A percentile compares a stretch with the other conserved stretches of the same genome.
Conservation (phyloP, 2,329 filamentous ascomycete genomes). For the Ceratocystis harringtonii region DNA sequence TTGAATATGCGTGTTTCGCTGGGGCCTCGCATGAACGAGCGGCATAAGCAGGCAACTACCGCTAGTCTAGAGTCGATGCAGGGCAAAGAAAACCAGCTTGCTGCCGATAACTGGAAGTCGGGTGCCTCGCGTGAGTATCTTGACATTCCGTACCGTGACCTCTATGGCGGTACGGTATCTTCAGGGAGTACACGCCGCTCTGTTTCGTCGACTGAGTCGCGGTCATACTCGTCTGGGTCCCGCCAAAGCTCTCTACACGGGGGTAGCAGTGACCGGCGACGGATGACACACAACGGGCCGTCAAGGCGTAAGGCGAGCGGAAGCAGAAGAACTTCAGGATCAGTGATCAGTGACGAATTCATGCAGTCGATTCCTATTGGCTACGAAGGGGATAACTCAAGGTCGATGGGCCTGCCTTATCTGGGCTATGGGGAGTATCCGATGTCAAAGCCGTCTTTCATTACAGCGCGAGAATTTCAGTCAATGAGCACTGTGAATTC, state of each 20-base stretch:
- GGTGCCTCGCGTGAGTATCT: constrained; percentile 10
- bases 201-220: not conserved
- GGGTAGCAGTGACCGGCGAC: not conserved
- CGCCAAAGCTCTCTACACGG: constrained; percentile 6
- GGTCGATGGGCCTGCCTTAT: constrained; percentile 1
- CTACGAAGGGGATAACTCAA: constrained; percentile 8
- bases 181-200: constrained; percentile 6
- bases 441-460: constrained; percentile 13
- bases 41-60: constrained; percentile 4
- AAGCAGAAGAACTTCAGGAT: constrained; percentile 10
- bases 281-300: constrained; percentile 4
- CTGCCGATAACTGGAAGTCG: constrained; percentile 12
- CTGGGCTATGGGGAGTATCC: constrained; percentile 8
- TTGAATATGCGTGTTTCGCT: constrained; percentile 7
- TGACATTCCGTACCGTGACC: constrained; percentile 14
- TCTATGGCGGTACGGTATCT: constrained; percentile 8
- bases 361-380: constrained; percentile 16
- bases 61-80: constrained; percentile 10
- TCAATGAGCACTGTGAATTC: constrained; percentile 16
- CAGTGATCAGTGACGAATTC: constrained; percentile 10
- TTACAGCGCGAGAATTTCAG: constrained; percentile 13
- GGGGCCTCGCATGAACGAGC: not conserved
- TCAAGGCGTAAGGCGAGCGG: constrained; percentile 6
- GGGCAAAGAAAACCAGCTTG: constrained; percentile 13
- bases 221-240: constrained; percentile 8